Evolutionary conservation across 306 rosid genomes (phyloP), one percentile per base, ranked within the genome.

Genomic region (Quercus mongolica): DNA sequence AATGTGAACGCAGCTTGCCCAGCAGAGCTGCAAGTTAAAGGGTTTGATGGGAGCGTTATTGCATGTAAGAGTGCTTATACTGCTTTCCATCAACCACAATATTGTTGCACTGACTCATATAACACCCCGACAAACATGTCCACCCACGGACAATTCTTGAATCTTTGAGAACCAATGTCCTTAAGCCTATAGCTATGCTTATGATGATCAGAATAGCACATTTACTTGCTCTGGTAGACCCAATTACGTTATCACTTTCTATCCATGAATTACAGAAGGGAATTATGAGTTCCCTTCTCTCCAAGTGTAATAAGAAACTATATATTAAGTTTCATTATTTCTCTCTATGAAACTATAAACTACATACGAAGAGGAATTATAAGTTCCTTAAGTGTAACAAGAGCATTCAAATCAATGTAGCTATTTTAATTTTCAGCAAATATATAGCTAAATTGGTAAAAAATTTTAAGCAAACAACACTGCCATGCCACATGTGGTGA

Each of bases 1-100:
- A 58, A 89, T 14, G 85, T 90, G 21, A 88, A 90, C 21, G 0
- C 5, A 0, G 87, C 28, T 19, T 89, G n/a, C 31, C 94, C 91
- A 0, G 3, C 70, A 0, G 80, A 83, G 1, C 69, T 90, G 12
- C 86, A 85, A 5, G 15, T 84, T 69, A 86, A 35, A 57, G 87
- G 63, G 0, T 20, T 69, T 0, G 81, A 49, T 35, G 96, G 92
- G 1, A 56, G 2, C 0, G 90, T 89, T 5, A 28, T 91, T 0
- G 91, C 83, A 1, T 93, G 97, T 77, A 88, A 89, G 87, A 93
- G 96, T 59, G 97, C 92, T 6, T 91, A 94, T 6, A 1, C 55
- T 82, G 91, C 83, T 44, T 81, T 91, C 4, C 73, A 77, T 1
- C 15, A 20, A 28, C 84, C 88, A 5, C 23, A 87, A 4, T 93